These are phyloP conservation scores for Psilocybe subaeruginosa DNA, from an alignment of 768 basidiomycete species.

Conservation along the genomic window DNA sequence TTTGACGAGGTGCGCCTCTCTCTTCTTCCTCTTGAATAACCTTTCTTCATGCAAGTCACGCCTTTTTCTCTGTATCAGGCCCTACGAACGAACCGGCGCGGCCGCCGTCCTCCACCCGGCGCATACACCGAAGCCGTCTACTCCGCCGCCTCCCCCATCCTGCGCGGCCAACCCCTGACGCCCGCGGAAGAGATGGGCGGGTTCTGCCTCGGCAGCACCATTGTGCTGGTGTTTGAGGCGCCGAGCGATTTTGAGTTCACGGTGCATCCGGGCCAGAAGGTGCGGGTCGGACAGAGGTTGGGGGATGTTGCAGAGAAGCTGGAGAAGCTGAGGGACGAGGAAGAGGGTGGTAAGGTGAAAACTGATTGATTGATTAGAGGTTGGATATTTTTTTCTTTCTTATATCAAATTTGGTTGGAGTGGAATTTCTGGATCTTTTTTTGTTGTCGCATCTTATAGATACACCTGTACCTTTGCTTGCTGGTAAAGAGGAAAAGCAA, in stretches of 20 bases:
- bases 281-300: constrained; percentile 84
- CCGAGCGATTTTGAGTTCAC: constrained; percentile 81
- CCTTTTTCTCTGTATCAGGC: constrained; percentile 42
- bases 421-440: neutral
- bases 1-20: constrained; percentile 72
- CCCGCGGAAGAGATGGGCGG: constrained; percentile 98
- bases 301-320: constrained; percentile 55
- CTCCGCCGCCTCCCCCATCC: constrained; percentile 76
- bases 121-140: constrained; percentile 95
- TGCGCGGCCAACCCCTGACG: constrained; percentile 85
- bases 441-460: neutral
- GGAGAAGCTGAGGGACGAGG: neutral
- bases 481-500: no score
- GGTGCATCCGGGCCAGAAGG: constrained; percentile 77
- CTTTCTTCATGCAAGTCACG: no score
- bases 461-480: neutral
- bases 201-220: constrained; percentile 93
- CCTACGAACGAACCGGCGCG: constrained; percentile 87
- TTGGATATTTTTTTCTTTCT: neutral
- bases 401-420: neutral
- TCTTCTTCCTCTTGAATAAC: neutral
- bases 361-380: neutral
- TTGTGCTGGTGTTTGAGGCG: constrained; percentile 96
- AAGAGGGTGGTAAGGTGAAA: neutral
- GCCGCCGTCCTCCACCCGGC: constrained; percentile 72